Percentiles rank a stretch among this genome's conserved stretches.
Evolutionary conservation across 1,284 basidiomycete species (phyloP).

Genomic region (Ustilago hordei): DNA sequence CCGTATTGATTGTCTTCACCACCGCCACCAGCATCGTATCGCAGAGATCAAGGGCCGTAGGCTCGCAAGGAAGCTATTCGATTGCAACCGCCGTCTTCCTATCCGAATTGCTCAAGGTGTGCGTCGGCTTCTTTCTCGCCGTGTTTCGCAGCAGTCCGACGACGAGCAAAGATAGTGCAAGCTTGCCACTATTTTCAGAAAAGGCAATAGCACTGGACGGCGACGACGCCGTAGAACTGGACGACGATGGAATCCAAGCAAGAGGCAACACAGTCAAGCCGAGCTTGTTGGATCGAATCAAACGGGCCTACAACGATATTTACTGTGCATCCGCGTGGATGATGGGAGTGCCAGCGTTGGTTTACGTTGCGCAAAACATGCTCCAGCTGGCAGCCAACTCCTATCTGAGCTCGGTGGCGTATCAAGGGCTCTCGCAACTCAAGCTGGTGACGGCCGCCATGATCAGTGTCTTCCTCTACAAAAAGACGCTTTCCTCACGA

Average conservation of each 20-base stretch:
- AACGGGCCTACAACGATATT: constrained; percentile 14
- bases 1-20: constrained; percentile 37
- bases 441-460: constrained; percentile 45
- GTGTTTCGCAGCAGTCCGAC: background rate
- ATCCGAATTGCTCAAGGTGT: constrained; percentile 37
- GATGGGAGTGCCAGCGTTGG: constrained; percentile 40
- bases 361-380: constrained; percentile 47
- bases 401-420: constrained; percentile 38
- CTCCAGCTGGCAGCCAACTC: constrained; percentile 41
- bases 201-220: constrained; percentile 9
- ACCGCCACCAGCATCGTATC: constrained; percentile 41
- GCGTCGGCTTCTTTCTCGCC: constrained; percentile 23
- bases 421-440: constrained; percentile 44
- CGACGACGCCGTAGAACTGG: background rate
- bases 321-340: constrained; percentile 37
- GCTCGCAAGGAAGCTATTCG: constrained; percentile 16
- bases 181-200: constrained; percentile 33
- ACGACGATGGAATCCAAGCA: background rate
- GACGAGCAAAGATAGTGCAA: constrained; percentile 3
- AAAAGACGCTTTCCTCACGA: constrained; percentile 20
- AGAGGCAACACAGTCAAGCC: background rate
- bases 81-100: constrained; percentile 38
- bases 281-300: background rate
- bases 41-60: constrained; percentile 27
- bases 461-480: constrained; percentile 34